Conservation (phyloP, 257 asterid species). For the Nicotiana otophora region DNA sequence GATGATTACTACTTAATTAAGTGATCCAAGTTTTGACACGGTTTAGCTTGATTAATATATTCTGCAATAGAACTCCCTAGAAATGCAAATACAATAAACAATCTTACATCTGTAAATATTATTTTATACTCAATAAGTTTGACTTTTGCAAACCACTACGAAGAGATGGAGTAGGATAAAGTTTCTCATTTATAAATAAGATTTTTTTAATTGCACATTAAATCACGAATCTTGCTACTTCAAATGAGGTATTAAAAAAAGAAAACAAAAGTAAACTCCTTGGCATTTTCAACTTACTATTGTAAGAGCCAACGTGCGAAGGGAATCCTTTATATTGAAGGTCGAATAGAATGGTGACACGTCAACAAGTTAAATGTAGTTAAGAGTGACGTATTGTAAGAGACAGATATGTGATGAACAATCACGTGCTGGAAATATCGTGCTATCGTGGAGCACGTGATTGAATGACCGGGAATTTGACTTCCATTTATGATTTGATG, state of each 20-base stretch:
- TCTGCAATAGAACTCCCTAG: background rate
- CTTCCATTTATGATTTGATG: too few relatives aligned
- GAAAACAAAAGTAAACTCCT: background rate
- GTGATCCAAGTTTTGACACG: background rate
- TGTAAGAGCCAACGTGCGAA: background rate
- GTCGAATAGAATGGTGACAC: background rate
- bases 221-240: background rate
- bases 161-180: background rate
- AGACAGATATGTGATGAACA: background rate
- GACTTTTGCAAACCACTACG: background rate
- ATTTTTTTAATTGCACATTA: background rate
- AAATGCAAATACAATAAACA: background rate
- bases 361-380: background rate
- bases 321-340: background rate
- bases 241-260: background rate
- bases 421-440: background rate
- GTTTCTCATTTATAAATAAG: background rate
- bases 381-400: background rate
- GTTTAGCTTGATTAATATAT: too few relatives aligned
- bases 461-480: background rate
- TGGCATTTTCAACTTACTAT: background rate
- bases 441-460: background rate
- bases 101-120: background rate
- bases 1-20: background rate
- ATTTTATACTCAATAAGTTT: background rate